Percentiles rank a stretch among this genome's conserved stretches.
phyloP scores from a whole-genome alignment of 2,329 filamentous ascomycete genomes.

The Aspergillus sp. region DNA sequence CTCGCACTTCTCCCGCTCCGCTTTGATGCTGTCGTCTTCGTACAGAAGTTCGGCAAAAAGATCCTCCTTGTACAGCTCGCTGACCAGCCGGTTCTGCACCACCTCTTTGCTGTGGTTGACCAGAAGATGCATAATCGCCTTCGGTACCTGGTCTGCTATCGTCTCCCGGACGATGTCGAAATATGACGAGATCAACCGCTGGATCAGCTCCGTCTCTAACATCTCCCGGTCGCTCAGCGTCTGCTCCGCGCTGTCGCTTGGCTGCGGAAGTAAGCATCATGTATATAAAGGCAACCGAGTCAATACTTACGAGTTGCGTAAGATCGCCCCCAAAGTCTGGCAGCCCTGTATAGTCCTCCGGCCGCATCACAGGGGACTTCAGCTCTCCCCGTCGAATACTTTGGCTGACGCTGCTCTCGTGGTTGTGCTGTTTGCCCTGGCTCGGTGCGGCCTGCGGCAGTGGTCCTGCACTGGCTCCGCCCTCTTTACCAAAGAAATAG shows the following conservation, averaged over 20 bases:
- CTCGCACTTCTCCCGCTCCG: slow-evolving; percentile 97
- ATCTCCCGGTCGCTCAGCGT: slow-evolving; percentile 91
- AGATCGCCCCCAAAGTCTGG: slow-evolving; percentile 35
- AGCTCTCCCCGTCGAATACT: slow-evolving; percentile 63
- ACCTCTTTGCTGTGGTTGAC: slow-evolving; percentile 98
- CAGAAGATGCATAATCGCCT: slow-evolving; percentile 96
- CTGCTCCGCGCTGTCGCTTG: slow-evolving; percentile 54
- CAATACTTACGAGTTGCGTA: slow-evolving; percentile 43
- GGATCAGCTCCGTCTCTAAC: slow-evolving; percentile 95
- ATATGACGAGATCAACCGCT: slow-evolving; percentile 92
- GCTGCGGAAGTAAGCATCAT: slow-evolving; percentile 14
- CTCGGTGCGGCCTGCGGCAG: slow-evolving; percentile 32
- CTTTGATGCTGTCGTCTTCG: slow-evolving; percentile 95
- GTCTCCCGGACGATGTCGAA: slow-evolving; percentile 98
- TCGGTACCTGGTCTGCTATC: slow-evolving; percentile 97
- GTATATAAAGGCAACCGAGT: too few relatives aligned
- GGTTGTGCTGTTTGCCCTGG: slow-evolving; percentile 58
- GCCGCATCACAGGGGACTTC: slow-evolving; percentile 34
- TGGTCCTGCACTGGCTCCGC: slow-evolving; percentile 38
- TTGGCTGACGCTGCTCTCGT: slow-evolving; percentile 73
- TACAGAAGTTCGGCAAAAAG: slow-evolving; percentile 90
- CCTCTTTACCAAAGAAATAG: slow-evolving; percentile 96
- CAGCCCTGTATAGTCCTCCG: slow-evolving; percentile 30
- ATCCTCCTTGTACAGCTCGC: slow-evolving; percentile 84
- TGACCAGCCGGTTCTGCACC: slow-evolving; percentile 92